Evolutionary conservation across 768 basidiomycete species (phyloP), one percentile per base, ranked within the genome.

Genomic region (Panellus pusillus): DNA sequence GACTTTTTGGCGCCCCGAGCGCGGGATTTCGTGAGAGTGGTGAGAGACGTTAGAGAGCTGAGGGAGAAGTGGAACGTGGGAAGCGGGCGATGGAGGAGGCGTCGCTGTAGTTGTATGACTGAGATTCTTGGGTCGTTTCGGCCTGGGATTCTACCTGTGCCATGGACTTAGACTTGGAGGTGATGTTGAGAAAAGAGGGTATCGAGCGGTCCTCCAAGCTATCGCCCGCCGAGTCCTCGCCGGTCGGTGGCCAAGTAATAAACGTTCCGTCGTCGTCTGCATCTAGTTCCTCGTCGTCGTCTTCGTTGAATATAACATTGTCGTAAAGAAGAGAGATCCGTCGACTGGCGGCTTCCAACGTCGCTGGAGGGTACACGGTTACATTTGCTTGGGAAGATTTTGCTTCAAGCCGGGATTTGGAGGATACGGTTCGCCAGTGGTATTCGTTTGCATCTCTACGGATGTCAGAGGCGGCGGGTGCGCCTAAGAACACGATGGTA

Each of bases 51-150:
- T 17, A 91, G 66, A 0, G 72, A 62, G 64, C 89, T 81, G 15
- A 89, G 70, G 60, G 75, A 84, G 69, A 93, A 90, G 56, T 87
- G 83, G 62, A 90, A 92, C 8, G 75, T 70, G 90, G 90, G 61
- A 92, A 91, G 9, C 76, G 78, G 9, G 77, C 81, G 57, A 92
- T 87, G 15, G 89, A 90, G 0, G 86, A 86, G 1, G 81, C 76
- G 59, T 86, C 80, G 6, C 87, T 87, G 63, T 82, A 82, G 56
- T 76, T 69, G 58, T 74, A 73, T 1, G 83, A 84, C 37, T 82
- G 78, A 2, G 76, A 78, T 50, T 69, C 70, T 46, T 63, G 69
- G 32, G 32, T 35, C 1, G 65, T 66, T 19, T 61, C 62, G 46
- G 58, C 45, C 35, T 55, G 67, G 18, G 66, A 64, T 41, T 62